phyloP scores from a whole-genome alignment of 345 rosid genomes.

The Erucastrum elatum region DNA sequence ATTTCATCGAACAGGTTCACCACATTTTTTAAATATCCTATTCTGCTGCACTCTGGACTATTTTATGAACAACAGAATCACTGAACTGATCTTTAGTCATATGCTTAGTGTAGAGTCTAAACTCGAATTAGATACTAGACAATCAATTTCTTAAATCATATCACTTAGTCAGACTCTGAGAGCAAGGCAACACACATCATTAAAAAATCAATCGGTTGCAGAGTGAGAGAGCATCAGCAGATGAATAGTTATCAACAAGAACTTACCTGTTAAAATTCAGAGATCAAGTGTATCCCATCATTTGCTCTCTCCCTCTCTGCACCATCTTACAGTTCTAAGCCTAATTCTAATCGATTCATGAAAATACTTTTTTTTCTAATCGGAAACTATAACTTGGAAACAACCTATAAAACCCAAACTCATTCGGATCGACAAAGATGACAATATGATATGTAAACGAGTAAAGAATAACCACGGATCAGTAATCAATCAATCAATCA shows the following conservation, averaged over 20 bases:
- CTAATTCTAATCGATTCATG: neutral
- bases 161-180: neutral
- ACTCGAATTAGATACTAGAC: neutral
- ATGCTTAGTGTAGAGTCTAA: neutral
- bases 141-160: neutral
- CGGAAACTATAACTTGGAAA: neutral
- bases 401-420: neutral
- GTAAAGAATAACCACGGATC: neutral
- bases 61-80: neutral
- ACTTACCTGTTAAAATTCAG: constrained; percentile 66
- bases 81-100: neutral
- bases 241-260: constrained; percentile 45
- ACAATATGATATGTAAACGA: neutral
- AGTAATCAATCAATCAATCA: neutral
- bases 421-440: neutral
- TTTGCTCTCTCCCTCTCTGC: constrained; percentile 41
- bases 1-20: constrained; percentile 5
- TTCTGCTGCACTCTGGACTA: neutral
- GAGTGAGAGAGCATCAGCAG: constrained; percentile 50
- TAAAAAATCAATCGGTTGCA: neutral
- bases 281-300: constrained; percentile 74
- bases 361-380: neutral
- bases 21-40: neutral
- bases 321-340: neutral
- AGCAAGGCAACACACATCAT: neutral